These are phyloP conservation scores for Mortierella sp. DNA, from an alignment of 371 early-diverging fungal genomes.

Conservation along the genomic window DNA sequence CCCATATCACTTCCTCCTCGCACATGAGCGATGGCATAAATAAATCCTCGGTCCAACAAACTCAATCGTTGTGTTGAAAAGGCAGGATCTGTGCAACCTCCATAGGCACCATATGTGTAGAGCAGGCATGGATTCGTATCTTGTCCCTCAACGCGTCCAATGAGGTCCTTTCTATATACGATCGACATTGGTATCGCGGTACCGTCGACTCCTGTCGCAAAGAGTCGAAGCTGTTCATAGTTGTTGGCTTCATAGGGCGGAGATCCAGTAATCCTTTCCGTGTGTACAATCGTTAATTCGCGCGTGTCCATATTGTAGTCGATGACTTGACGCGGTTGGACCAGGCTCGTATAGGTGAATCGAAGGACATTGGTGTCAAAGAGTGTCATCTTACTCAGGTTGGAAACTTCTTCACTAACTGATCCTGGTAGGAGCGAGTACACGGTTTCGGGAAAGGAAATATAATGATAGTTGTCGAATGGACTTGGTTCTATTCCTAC, in stretches of 20 bases:
- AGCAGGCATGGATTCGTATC: slow-evolving; percentile 61
- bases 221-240: slow-evolving; percentile 54
- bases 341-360: slow-evolving; percentile 64
- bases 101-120: slow-evolving; percentile 70
- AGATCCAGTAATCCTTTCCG: slow-evolving; percentile 56
- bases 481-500: slow-evolving; percentile 31
- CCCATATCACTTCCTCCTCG: slow-evolving; percentile 73
- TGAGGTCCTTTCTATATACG: slow-evolving; percentile 60
- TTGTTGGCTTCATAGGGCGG: slow-evolving; percentile 46
- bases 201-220: slow-evolving; percentile 64
- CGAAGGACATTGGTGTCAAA: slow-evolving; percentile 52
- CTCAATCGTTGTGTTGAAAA: slow-evolving; percentile 61
- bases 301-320: slow-evolving; percentile 65
- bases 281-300: slow-evolving; percentile 56
- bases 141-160: slow-evolving; percentile 43
- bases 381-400: slow-evolving; percentile 51
- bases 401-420: slow-evolving; percentile 60
- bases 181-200: slow-evolving; percentile 67
- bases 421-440: slow-evolving; percentile 56
- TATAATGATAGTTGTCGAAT: slow-evolving; percentile 64
- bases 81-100: slow-evolving; percentile 60
- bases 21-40: slow-evolving; percentile 73
- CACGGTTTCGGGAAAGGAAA: slow-evolving; percentile 67
- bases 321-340: slow-evolving; percentile 65
- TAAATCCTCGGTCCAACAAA: slow-evolving; percentile 68